A percentile compares a stretch with the other conserved stretches of the same genome.
phyloP scores from a whole-genome alignment of 2,329 filamentous ascomycete species.

The Exophiala oligosperma region DNA sequence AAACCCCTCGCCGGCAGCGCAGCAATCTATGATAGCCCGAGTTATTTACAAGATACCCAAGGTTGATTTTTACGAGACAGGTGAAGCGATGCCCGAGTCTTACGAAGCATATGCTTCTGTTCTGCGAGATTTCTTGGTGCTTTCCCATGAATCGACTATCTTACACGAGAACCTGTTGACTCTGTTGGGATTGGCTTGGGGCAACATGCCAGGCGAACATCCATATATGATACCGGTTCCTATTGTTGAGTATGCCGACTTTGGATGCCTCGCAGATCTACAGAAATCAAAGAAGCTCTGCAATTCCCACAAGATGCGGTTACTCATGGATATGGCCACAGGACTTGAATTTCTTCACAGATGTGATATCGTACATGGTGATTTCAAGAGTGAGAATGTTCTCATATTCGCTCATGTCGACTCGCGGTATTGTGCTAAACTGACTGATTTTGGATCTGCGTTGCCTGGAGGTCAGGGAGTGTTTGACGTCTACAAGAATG shows the following conservation, averaged over 20 bases:
- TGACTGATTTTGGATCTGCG: conserved; percentile 32
- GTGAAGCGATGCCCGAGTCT: conserved; percentile 12
- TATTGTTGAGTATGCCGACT: conserved; percentile 29
- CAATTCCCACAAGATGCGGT: conserved; percentile 15
- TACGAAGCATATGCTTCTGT: conserved; percentile 19
- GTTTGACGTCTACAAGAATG: conserved; percentile 19
- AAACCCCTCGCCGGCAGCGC: too few relatives aligned
- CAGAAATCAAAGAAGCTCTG: conserved; percentile 8
- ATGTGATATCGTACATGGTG: conserved; percentile 34
- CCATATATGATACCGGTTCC: conserved; percentile 24
- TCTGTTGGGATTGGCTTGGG: conserved; percentile 30
- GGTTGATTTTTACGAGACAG: conserved; percentile 16
- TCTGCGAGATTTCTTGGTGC: conserved; percentile 25
- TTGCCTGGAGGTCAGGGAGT: conserved; percentile 17
- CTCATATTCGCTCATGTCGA: conserved; percentile 28
- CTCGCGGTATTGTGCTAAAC: conserved; percentile 27
- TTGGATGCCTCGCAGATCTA: conserved; percentile 23
- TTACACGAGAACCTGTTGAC: conserved; percentile 30
- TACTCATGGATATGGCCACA: conserved; percentile 32
- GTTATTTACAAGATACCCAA: conserved; percentile 19
- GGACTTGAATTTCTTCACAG: conserved; percentile 32
- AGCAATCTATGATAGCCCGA: too few relatives aligned
- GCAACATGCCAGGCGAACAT: conserved; percentile 19
- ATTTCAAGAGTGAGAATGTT: conserved; percentile 34
- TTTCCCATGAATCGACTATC: conserved; percentile 26